Conservation (phyloP, 2,329 filamentous ascomycete species). For the Amauroascus verrucosus region DNA sequence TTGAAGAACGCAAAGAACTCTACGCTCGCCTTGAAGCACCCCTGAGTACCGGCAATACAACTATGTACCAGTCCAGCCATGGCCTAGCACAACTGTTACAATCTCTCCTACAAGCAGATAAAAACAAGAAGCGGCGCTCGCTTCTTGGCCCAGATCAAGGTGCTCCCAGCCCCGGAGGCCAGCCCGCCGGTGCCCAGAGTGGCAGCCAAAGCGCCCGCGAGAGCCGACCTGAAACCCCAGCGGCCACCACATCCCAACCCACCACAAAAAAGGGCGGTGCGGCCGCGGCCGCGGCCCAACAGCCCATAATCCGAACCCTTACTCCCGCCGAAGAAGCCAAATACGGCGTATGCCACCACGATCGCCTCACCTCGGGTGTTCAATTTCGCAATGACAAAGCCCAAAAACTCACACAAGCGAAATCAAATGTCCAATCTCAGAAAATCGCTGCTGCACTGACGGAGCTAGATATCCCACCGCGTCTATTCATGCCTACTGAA, state of each 20-base stretch:
- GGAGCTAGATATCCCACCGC: constrained; percentile 38
- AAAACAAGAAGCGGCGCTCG: constrained; percentile 77
- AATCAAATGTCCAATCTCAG: constrained; percentile 41
- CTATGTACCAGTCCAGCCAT: constrained; percentile 67
- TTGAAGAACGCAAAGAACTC: constrained; percentile 77
- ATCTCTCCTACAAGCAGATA: constrained; percentile 71
- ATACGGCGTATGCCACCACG: constrained; percentile 77
- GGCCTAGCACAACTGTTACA: constrained; percentile 72
- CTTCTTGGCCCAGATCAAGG: constrained; percentile 51
- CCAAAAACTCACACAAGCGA: constrained; percentile 41
- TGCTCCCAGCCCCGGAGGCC: constrained; percentile 44
- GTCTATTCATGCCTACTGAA: constrained; percentile 42
- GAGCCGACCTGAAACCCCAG: constrained; percentile 25
- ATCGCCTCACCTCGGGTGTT: constrained; percentile 74
- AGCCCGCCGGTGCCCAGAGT: constrained; percentile 28
- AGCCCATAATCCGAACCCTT: constrained; percentile 58
- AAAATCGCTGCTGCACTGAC: constrained; percentile 40
- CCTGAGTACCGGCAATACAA: constrained; percentile 56
- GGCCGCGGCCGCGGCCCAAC: constrained; percentile 31
- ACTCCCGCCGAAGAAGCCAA: constrained; percentile 62
- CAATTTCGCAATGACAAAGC: constrained; percentile 65
- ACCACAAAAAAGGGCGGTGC: constrained; percentile 29
- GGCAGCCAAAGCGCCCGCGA: constrained; percentile 29
- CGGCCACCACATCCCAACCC: constrained; percentile 30
- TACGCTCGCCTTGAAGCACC: constrained; percentile 82